These are phyloP conservation scores for Trifolium pratense DNA, from an alignment of 306 rosid genomes.

Conservation along the genomic window DNA sequence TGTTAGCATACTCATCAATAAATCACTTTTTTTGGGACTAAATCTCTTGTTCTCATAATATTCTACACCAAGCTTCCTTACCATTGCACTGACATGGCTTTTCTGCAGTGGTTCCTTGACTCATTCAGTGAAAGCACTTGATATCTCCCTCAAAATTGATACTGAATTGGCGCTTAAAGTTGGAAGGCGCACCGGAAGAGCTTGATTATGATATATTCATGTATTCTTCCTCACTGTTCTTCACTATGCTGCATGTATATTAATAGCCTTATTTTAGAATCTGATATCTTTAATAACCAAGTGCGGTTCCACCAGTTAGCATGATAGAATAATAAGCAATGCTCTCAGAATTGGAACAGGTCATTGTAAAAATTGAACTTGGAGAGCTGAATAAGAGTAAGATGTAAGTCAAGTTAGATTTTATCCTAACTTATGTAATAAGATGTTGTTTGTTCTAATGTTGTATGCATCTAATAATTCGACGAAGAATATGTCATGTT, in stretches of 20 bases:
- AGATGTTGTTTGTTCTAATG: background rate
- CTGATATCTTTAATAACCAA: no score
- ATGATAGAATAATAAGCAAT: constrained; percentile 9
- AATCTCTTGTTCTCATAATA: background rate
- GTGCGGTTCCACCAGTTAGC: background rate
- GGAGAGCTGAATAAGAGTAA: background rate
- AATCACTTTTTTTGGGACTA: background rate
- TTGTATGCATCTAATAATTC: background rate
- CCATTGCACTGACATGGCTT: constrained; percentile 2
- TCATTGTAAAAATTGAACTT: constrained; percentile 3
- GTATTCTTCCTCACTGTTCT: constrained; percentile 1
- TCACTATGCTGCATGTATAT: constrained; percentile 13
- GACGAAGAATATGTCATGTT: background rate
- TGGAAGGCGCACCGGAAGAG: constrained; percentile 90
- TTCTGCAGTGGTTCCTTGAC: constrained; percentile 87
- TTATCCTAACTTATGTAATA: background rate
- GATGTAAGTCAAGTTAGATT: background rate
- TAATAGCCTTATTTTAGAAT: background rate
- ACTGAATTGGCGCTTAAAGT: constrained; percentile 90
- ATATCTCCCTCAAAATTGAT: constrained; percentile 92
- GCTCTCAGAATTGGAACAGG: background rate
- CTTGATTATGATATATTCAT: constrained; percentile 48
- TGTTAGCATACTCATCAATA: background rate
- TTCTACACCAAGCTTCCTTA: no score
- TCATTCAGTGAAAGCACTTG: constrained; percentile 94